These are phyloP conservation scores for Metschnikowia koreensis DNA, from an alignment of 805 yeast species.

Conservation along the genomic window DNA sequence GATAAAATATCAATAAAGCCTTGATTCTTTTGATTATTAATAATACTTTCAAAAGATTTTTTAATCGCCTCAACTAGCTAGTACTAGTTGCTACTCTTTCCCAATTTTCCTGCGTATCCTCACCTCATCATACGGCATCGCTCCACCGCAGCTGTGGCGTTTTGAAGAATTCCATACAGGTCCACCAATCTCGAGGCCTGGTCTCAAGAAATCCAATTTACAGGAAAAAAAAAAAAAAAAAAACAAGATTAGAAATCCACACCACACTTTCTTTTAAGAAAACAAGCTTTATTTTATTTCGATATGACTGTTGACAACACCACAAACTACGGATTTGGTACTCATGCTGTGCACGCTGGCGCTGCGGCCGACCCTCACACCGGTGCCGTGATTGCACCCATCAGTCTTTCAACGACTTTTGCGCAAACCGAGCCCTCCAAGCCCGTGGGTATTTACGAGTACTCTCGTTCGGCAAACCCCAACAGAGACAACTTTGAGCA, in stretches of 20 bases:
- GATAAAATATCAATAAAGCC: not conserved
- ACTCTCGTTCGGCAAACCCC: constrained; percentile 83
- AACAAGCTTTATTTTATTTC: not conserved
- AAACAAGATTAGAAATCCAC: not conserved
- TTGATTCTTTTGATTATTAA: too few relatives aligned
- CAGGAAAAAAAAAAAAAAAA: not conserved
- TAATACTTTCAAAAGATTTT: too few relatives aligned
- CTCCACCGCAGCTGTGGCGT: not conserved
- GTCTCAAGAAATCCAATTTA: not conserved
- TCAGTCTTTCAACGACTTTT: constrained; percentile 80
- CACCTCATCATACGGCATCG: constrained; percentile 5
- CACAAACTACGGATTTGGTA: constrained; percentile 56
- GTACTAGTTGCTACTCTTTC: not conserved
- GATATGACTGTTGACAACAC: constrained; percentile 40
- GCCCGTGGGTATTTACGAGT: constrained; percentile 78
- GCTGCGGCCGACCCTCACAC: constrained; percentile 66
- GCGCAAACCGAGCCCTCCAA: constrained; percentile 75
- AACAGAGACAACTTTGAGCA: constrained; percentile 79
- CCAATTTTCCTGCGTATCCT: not conserved
- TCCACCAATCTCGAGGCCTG: not conserved
- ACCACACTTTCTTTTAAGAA: constrained; percentile 1
- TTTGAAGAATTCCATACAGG: constrained; percentile 3
- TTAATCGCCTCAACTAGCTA: not conserved
- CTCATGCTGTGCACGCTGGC: constrained; percentile 84
- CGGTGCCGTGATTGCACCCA: constrained; percentile 86